Conservation (phyloP, 1,284 basidiomycete species). For the Thelephora terrestris region DNA sequence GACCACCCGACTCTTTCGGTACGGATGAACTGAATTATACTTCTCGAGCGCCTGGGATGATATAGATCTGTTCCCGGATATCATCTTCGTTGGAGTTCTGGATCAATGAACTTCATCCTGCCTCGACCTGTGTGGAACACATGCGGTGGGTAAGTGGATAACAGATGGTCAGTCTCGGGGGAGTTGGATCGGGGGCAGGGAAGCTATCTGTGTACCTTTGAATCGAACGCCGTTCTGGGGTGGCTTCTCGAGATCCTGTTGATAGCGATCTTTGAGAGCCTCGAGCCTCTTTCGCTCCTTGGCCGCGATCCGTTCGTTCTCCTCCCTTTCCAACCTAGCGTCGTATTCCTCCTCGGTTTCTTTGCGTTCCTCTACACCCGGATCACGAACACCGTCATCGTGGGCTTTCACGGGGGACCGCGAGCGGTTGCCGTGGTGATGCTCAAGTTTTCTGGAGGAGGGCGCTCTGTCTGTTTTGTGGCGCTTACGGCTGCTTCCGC, state of each 20-base stretch:
- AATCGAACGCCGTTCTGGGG: constrained; percentile 43
- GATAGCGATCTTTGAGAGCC: constrained; percentile 32
- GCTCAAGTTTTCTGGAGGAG: constrained; percentile 7
- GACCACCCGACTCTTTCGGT: too few relatives aligned
- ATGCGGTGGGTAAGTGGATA: neutral
- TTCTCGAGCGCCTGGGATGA: neutral
- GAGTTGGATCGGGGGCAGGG: neutral
- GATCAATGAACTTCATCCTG: constrained; percentile 59
- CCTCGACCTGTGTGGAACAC: constrained; percentile 37
- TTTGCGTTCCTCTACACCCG: constrained; percentile 32
- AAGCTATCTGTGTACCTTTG: constrained; percentile 37
- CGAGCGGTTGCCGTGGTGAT: constrained; percentile 13
- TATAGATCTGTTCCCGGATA: neutral
- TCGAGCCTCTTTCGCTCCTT: constrained; percentile 39
- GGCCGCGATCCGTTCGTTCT: constrained; percentile 46
- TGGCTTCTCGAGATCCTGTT: constrained; percentile 22
- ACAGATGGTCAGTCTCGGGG: neutral
- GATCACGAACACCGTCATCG: constrained; percentile 4
- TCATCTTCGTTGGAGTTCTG: constrained; percentile 29
- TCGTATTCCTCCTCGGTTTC: constrained; percentile 57
- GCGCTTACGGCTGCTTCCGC: constrained; percentile 19
- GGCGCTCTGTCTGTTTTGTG: constrained; percentile 17
- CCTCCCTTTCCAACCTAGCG: constrained; percentile 59
- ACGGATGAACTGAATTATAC: neutral
- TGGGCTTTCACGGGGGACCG: constrained; percentile 6